Evolutionary conservation across 768 basidiomycete genomes (phyloP).

Genomic region (Pluteus cervinus): DNA sequence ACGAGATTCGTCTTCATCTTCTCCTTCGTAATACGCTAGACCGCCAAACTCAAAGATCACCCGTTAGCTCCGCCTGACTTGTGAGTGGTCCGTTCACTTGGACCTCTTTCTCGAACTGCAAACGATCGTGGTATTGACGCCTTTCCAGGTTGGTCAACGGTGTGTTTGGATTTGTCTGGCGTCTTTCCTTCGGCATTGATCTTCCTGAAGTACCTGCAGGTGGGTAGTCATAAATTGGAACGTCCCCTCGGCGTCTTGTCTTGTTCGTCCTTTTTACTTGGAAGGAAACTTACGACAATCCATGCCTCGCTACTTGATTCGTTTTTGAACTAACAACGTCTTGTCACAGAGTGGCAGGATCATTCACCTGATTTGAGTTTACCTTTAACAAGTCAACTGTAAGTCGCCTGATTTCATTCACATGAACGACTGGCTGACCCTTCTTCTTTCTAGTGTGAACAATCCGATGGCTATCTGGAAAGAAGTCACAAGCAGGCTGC

Average conservation of each 20-base stretch:
- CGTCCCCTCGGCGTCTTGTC: too few relatives aligned
- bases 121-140: too few relatives aligned
- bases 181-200: slow-evolving; percentile 53
- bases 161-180: slow-evolving; percentile 56
- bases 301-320: too few relatives aligned
- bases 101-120: too few relatives aligned
- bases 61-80: slow-evolving; percentile 54
- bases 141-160: slow-evolving; percentile 42
- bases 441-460: too few relatives aligned
- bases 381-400: slow-evolving; percentile 44
- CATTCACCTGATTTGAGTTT: slow-evolving; percentile 48
- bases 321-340: too few relatives aligned
- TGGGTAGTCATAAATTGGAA: too few relatives aligned
- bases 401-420: too few relatives aligned
- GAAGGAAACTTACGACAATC: too few relatives aligned
- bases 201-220: slow-evolving; percentile 50
- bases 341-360: slow-evolving; percentile 51
- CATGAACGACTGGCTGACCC: too few relatives aligned
- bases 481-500: slow-evolving; percentile 28
- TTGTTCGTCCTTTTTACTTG: too few relatives aligned
- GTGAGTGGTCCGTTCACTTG: slow-evolving; percentile 35
- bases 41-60: slow-evolving; percentile 47
- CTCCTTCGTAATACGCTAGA: slow-evolving; percentile 20
- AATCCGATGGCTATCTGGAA: slow-evolving; percentile 53
- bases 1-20: slow-evolving; percentile 4